These are phyloP conservation scores for Heracleum sosnowskyi DNA, from an alignment of 129 eudicot species.

Conservation along the genomic window DNA sequence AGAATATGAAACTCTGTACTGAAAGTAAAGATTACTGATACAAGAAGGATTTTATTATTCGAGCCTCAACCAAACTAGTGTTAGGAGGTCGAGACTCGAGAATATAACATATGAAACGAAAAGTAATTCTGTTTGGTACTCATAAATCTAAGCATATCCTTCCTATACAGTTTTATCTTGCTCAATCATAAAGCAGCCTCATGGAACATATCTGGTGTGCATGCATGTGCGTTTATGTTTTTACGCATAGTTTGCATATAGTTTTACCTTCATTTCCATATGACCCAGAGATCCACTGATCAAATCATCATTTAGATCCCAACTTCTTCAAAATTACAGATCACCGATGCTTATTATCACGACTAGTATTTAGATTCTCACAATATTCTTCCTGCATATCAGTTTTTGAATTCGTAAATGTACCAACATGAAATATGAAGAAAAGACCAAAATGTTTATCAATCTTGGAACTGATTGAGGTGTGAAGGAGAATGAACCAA, in stretches of 20 bases:
- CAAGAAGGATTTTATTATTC: background rate
- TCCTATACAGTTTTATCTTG: background rate
- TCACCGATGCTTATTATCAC: too few species aligned
- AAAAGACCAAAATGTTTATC: too few species aligned
- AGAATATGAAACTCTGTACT: background rate
- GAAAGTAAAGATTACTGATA: background rate
- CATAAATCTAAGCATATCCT: background rate
- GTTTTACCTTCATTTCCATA: too few species aligned
- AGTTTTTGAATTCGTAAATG: too few species aligned
- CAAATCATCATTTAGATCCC: too few species aligned
- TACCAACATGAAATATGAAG: too few species aligned
- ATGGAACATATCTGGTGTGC: background rate
- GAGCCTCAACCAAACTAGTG: background rate
- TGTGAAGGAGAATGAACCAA: background rate
- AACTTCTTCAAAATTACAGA: too few species aligned
- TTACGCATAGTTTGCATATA: too few species aligned
- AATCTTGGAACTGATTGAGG: too few species aligned
- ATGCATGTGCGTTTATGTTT: background rate
- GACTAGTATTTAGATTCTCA: too few species aligned
- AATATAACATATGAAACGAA: background rate
- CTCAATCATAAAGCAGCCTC: background rate
- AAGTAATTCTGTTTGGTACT: background rate
- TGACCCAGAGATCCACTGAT: too few species aligned
- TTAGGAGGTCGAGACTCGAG: background rate
- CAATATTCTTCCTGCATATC: too few species aligned